A percentile compares a stretch with the other conserved stretches of the same genome.
phyloP scores from a whole-genome alignment of 1,139 yeast genomes.

The Magnusiomyces fungicola region DNA sequence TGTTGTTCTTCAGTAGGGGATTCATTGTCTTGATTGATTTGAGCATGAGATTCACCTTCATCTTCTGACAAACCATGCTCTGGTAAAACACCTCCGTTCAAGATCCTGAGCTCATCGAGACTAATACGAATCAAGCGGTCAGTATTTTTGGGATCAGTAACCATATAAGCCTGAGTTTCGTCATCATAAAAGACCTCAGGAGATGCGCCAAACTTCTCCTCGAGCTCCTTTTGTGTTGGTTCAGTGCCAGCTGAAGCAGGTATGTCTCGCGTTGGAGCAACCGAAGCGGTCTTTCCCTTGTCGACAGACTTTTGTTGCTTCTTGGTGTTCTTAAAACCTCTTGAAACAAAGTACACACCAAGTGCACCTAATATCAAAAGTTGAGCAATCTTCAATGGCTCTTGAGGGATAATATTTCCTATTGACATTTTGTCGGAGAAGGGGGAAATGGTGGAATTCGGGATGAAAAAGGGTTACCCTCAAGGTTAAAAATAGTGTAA shows the following conservation, averaged over 20 bases:
- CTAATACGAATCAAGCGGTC: not conserved
- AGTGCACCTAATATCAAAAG: not conserved
- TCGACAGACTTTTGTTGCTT: too few relatives aligned
- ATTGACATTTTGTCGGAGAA: not conserved
- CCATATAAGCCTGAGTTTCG: not conserved
- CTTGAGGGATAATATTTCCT: not conserved
- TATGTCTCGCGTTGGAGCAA: not conserved
- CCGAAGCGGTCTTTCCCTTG: not conserved
- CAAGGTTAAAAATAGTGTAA: too few relatives aligned
- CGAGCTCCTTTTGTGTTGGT: not conserved
- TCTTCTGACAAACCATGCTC: not conserved
- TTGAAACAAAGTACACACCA: not conserved
- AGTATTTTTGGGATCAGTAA: not conserved
- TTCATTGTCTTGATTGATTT: not conserved
- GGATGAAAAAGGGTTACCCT: too few relatives aligned
- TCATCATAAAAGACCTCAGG: slow-evolving; percentile 1
- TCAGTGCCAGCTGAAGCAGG: not conserved
- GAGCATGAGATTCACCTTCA: not conserved
- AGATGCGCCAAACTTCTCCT: not conserved
- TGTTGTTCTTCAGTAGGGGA: not conserved
- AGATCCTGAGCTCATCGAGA: not conserved
- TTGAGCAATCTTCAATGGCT: not conserved
- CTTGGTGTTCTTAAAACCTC: not conserved
- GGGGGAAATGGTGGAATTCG: too few relatives aligned
- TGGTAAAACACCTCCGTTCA: slow-evolving; percentile 1